Evolutionary conservation across 805 yeast species (phyloP).

Genomic region (Saccharomycopsis sp.): DNA sequence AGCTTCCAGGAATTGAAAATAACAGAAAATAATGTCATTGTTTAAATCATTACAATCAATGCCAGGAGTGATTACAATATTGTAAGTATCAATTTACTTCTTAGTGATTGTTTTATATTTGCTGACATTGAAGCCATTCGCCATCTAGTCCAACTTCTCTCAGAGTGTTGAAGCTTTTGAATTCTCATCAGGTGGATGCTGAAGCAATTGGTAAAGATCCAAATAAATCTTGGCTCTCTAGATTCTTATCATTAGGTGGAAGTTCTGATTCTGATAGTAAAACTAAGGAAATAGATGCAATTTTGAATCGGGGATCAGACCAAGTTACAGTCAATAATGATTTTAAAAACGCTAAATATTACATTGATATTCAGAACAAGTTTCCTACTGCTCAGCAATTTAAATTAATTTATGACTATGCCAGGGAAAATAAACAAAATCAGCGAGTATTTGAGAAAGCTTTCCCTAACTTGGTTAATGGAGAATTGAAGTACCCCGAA

Average conservation of each 20-base stretch:
- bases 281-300: slow-evolving; percentile 17
- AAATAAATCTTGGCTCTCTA: slow-evolving; percentile 14
- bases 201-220: neutral
- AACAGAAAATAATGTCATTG: slow-evolving; percentile 29
- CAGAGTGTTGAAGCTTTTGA: slow-evolving; percentile 12
- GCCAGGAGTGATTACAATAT: slow-evolving; percentile 33
- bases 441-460: slow-evolving; percentile 6
- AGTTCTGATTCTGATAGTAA: neutral
- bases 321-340: slow-evolving; percentile 17
- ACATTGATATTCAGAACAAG: slow-evolving; percentile 19
- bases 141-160: slow-evolving; percentile 9
- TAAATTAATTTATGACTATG: slow-evolving; percentile 13
- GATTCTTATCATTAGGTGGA: slow-evolving; percentile 3
- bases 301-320: slow-evolving; percentile 6
- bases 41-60: slow-evolving; percentile 30
- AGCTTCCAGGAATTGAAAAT: neutral
- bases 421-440: slow-evolving; percentile 4
- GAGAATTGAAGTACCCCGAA: neutral
- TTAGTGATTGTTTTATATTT: neutral
- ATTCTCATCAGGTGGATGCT: slow-evolving; percentile 13
- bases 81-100: slow-evolving; percentile 26
- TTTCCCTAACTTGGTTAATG: slow-evolving; percentile 8
- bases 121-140: slow-evolving; percentile 11
- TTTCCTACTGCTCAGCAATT: slow-evolving; percentile 19
- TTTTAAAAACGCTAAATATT: slow-evolving; percentile 15